Percentiles rank a stretch among this genome's conserved stretches.
phyloP scores from a whole-genome alignment of 1,139 yeast genomes.

The Casaregolazyma lundiana region DNA sequence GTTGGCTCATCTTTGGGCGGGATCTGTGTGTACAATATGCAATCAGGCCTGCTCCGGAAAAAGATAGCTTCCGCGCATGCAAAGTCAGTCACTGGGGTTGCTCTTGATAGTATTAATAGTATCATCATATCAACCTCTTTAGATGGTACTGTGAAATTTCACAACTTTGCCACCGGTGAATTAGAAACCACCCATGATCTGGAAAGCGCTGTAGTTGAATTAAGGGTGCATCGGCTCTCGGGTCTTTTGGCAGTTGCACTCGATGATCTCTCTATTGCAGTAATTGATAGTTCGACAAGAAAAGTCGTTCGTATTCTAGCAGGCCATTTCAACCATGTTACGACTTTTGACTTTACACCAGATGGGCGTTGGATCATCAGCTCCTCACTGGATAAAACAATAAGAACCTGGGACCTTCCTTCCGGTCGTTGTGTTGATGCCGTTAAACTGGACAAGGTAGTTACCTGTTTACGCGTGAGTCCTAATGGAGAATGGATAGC shows the following conservation, averaged over 20 bases:
- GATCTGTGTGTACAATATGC: constrained; percentile 85
- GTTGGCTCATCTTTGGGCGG: constrained; percentile 91
- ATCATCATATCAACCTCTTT: constrained; percentile 82
- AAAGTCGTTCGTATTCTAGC: constrained; percentile 79
- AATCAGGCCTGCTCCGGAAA: constrained; percentile 77
- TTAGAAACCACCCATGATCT: constrained; percentile 64
- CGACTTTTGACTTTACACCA: constrained; percentile 85
- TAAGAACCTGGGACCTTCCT: constrained; percentile 97
- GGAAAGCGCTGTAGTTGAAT: constrained; percentile 70
- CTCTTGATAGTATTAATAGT: constrained; percentile 84
- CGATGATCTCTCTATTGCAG: constrained; percentile 80
- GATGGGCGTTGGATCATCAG: constrained; percentile 95
- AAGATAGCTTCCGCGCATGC: constrained; percentile 56
- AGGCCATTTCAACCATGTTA: constrained; percentile 88
- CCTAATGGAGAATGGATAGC: constrained; percentile 91
- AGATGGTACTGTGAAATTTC: constrained; percentile 86
- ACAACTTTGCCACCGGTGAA: constrained; percentile 72
- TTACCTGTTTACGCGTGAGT: constrained; percentile 73
- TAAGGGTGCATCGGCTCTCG: constrained; percentile 75
- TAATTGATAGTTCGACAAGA: constrained; percentile 77
- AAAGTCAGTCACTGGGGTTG: constrained; percentile 81
- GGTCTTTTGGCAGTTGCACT: constrained; percentile 81
- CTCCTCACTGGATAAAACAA: constrained; percentile 76
- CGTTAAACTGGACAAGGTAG: constrained; percentile 68
- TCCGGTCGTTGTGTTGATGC: constrained; percentile 98